Evolutionary conservation across 768 basidiomycete genomes (phyloP).

Genomic region (Baorangia bicolor): DNA sequence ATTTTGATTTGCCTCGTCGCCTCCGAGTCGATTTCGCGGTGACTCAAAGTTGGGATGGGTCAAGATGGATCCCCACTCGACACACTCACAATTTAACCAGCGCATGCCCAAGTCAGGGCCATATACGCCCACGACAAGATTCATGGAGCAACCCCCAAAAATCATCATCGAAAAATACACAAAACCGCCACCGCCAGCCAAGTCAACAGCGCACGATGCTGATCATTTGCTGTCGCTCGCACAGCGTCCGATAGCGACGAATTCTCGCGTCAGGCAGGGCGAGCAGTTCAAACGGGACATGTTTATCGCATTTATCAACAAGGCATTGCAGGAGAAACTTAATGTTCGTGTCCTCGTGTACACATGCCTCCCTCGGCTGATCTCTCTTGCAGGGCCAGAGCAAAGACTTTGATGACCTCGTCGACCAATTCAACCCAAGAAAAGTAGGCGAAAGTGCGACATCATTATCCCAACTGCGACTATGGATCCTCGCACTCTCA

Average conservation of each 20-base stretch:
- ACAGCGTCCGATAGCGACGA: slow-evolving; percentile 69
- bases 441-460: slow-evolving; percentile 33
- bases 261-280: slow-evolving; percentile 74
- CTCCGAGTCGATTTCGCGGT: not conserved
- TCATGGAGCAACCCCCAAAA: slow-evolving; percentile 43
- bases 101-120: slow-evolving; percentile 70
- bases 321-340: slow-evolving; percentile 72
- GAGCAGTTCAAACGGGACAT: slow-evolving; percentile 78
- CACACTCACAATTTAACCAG: slow-evolving; percentile 71
- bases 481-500: slow-evolving; percentile 84
- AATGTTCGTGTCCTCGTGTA: slow-evolving; percentile 47
- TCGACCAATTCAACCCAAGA: slow-evolving; percentile 76
- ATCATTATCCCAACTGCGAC: slow-evolving; percentile 56
- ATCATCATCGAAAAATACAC: slow-evolving; percentile 44
- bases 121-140: slow-evolving; percentile 42
- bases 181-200: slow-evolving; percentile 37
- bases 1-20: not conserved
- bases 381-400: slow-evolving; percentile 54
- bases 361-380: slow-evolving; percentile 13
- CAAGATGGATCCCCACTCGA: slow-evolving; percentile 77
- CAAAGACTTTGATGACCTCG: slow-evolving; percentile 83
- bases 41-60: not conserved
- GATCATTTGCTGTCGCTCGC: slow-evolving; percentile 17
- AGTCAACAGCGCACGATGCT: slow-evolving; percentile 15
- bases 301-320: slow-evolving; percentile 80